Conservation (phyloP, 495 filamentous ascomycete species). For the Thozetella sp. region DNA sequence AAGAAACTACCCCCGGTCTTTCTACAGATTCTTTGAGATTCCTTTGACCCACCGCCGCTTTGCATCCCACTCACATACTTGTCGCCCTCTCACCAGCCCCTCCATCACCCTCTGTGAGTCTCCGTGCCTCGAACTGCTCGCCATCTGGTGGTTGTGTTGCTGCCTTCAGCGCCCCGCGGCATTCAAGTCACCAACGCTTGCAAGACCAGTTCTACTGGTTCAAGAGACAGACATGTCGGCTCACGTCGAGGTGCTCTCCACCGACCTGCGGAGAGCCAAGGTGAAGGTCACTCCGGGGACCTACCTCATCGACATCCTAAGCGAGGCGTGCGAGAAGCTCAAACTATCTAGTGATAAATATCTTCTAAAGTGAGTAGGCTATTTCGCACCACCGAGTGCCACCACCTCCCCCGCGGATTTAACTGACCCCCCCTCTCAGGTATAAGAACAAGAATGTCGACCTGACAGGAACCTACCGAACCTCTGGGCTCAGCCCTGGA, state of each 20-base stretch:
- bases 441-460: constrained; percentile 83
- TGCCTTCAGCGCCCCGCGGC: too few species aligned
- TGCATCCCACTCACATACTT: too few species aligned
- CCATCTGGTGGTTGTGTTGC: too few species aligned
- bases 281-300: constrained; percentile 83
- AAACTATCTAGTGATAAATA: constrained; percentile 72
- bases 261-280: constrained; percentile 68
- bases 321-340: constrained; percentile 84
- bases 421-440: constrained; percentile 36
- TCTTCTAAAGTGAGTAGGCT: constrained; percentile 69
- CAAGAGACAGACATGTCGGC: constrained; percentile 66
- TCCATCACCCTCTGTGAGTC: too few species aligned
- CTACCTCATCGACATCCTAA: constrained; percentile 77
- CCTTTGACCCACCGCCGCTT: too few species aligned
- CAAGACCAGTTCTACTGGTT: constrained; percentile 1
- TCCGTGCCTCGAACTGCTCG: too few species aligned
- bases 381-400: too few species aligned
- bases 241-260: constrained; percentile 85
- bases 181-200: too few species aligned
- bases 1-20: too few species aligned
- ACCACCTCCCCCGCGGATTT: background rate
- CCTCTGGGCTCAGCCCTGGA: constrained; percentile 80
- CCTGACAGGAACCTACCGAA: constrained; percentile 80
- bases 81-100: too few species aligned
- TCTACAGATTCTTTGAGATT: too few species aligned